Base-by-base conservation (phyloP, 768 basidiomycete genomes). In the Mycena epipterygia region DNA sequence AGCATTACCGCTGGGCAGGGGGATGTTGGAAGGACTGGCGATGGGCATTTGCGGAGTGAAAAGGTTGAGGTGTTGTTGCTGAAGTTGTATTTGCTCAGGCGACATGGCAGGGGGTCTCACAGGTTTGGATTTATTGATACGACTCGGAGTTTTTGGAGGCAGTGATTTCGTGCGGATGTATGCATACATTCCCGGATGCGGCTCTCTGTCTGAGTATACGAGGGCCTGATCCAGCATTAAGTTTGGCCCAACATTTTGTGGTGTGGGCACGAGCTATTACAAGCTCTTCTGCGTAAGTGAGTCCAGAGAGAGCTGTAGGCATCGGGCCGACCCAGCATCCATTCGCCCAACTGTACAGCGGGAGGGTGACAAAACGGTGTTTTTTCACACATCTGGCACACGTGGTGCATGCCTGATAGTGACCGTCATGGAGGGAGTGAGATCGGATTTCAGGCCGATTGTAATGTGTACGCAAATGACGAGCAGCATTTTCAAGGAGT, bases 161-260 rank as follows among this genome's bases (percentile, higher is more conserved):
- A 5, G 63, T 11, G 9, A 70, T 64, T 25, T 72, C 71, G 14
- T 76, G 75, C 0, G 71, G 73, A 55, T 72, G 68, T 14, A 72
- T 60, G 37, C 74, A 74, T 13, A 71, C 74, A 61, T 75, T 75
- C 0, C 73, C 73, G 11, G 57, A 63, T 5, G 67, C 55, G 8
- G 73, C 41, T 16, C 64, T 42, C 42, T 75, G 73, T 25, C 9
- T 19, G 3, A 48, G 42, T 2, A 53, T n/a, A 14, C 41, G 23
- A 6, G 41, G 53, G n/a, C 51, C 37, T 2, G 29, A 21, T 8
- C 51, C 56, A 5, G 44, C 30, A 25, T 61, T 46, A 12, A 61
- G 30, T 59, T 59, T 59, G 14, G 32, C 44, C 44, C 59, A 61
- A 30, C 59, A 48, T 35, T 46, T 61, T 16, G 59, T 61, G 0